Evolutionary conservation across 208 protist species (phyloP).

Genomic region (Leishmania arabica): DNA sequence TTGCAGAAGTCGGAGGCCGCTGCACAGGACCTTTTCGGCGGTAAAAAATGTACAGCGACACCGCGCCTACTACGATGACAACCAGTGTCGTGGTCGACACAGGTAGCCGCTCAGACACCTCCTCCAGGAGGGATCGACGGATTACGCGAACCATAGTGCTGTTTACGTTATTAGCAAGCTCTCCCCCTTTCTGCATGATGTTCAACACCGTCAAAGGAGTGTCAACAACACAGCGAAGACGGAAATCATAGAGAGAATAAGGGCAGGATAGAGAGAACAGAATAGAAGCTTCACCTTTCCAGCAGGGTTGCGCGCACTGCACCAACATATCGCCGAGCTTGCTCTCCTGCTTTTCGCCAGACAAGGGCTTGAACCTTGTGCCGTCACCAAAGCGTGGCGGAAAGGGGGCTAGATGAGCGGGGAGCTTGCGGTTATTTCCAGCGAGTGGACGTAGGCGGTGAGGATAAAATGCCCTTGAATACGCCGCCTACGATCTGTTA

Average conservation of each 20-base stretch:
- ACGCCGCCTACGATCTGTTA: background rate
- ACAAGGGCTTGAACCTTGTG: background rate
- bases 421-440: background rate
- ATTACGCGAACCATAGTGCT: slow-evolving; percentile 25
- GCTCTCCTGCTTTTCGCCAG: background rate
- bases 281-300: background rate
- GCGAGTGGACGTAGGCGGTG: background rate
- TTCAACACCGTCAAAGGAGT: no score
- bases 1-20: slow-evolving; percentile 6
- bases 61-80: slow-evolving; percentile 53
- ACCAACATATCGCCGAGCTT: background rate
- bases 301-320: background rate
- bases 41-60: slow-evolving; percentile 59
- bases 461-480: background rate
- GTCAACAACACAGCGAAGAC: background rate
- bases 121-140: slow-evolving; percentile 61
- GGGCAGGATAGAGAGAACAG: slow-evolving; percentile 5
- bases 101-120: slow-evolving; percentile 47
- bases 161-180: background rate
- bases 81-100: slow-evolving; percentile 50
- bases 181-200: slow-evolving; percentile 4
- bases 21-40: slow-evolving; percentile 24
- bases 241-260: background rate
- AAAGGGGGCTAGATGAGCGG: background rate
- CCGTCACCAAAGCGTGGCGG: background rate